A percentile compares a stretch with the other conserved stretches of the same genome.
These are phyloP conservation scores for Saprolegnia diclina DNA, from an alignment of 352 stramenopile species.

Conservation along the genomic window DNA sequence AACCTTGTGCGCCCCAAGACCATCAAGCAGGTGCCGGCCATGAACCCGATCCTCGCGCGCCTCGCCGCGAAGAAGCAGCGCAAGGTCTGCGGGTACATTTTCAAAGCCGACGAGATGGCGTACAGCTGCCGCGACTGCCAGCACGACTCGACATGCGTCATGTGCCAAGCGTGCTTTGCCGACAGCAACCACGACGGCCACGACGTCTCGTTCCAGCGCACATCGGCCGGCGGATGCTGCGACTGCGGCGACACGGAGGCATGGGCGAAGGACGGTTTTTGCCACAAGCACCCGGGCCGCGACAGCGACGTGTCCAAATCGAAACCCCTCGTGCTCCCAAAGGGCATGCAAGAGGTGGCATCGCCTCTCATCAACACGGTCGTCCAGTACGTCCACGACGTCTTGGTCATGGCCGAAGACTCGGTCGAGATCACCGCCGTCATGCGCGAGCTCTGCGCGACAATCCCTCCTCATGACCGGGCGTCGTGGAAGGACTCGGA, in stretches of 20 bases:
- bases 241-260: constrained; percentile 81
- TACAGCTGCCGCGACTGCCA: constrained; percentile 87
- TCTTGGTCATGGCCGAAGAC: constrained; percentile 57
- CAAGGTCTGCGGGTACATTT: constrained; percentile 72
- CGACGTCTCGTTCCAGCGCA: constrained; percentile 84
- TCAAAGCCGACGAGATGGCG: constrained; percentile 77
- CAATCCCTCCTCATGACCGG: not conserved
- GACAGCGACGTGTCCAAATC: constrained; percentile 30
- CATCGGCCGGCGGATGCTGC: constrained; percentile 77
- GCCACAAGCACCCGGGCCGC: constrained; percentile 61
- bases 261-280: constrained; percentile 56
- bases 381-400: constrained; percentile 69
- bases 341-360: constrained; percentile 45
- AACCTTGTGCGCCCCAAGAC: not conserved
- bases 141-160: constrained; percentile 77
- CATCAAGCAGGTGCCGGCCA: not conserved
- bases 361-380: constrained; percentile 66
- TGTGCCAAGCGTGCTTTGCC: constrained; percentile 83
- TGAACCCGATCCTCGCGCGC: constrained; percentile 23
- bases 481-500: constrained; percentile 14
- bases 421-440: constrained; percentile 63
- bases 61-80: constrained; percentile 24
- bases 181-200: constrained; percentile 61
- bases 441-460: constrained; percentile 49
- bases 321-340: constrained; percentile 62